Conservation (phyloP, 805 yeast genomes). For the Sugiyamaella americana region DNA sequence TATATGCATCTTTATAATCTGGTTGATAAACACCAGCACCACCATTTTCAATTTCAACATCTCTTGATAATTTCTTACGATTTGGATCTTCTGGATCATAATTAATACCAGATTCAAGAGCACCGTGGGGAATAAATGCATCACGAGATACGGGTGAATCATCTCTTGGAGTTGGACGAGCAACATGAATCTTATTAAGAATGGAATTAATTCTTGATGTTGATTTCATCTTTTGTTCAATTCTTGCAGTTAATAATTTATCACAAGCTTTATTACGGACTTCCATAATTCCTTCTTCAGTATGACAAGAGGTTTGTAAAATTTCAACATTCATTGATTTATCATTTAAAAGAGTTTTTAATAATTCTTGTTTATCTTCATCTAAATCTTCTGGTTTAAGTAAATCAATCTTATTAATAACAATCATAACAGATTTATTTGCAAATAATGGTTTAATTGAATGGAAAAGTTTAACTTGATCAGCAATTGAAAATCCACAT, state of each 20-base stretch:
- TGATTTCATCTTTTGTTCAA: constrained; percentile 88
- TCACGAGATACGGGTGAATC: constrained; percentile 58
- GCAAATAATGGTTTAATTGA: constrained; percentile 96
- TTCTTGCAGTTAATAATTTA: constrained; percentile 87
- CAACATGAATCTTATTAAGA: constrained; percentile 91
- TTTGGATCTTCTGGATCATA: constrained; percentile 77
- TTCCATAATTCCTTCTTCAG: constrained; percentile 90
- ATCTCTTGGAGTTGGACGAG: constrained; percentile 85
- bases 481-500: constrained; percentile 97
- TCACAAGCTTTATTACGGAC: constrained; percentile 98
- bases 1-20: constrained; percentile 84
- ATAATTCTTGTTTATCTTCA: constrained; percentile 62
- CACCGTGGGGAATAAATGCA: constrained; percentile 74
- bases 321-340: constrained; percentile 73
- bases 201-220: constrained; percentile 83
- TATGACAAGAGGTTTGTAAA: constrained; percentile 87
- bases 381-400: constrained; percentile 78
- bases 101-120: constrained; percentile 47
- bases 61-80: constrained; percentile 75
- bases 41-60: constrained; percentile 89
- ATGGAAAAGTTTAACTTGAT: constrained; percentile 94
- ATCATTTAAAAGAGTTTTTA: constrained; percentile 46
- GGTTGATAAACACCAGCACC: constrained; percentile 98
- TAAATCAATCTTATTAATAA: constrained; percentile 91
- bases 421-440: constrained; percentile 92